Evolutionary conservation across 371 early-diverging fungal species (phyloP).

Genomic region (Apophysomyces trapeziformis): DNA sequence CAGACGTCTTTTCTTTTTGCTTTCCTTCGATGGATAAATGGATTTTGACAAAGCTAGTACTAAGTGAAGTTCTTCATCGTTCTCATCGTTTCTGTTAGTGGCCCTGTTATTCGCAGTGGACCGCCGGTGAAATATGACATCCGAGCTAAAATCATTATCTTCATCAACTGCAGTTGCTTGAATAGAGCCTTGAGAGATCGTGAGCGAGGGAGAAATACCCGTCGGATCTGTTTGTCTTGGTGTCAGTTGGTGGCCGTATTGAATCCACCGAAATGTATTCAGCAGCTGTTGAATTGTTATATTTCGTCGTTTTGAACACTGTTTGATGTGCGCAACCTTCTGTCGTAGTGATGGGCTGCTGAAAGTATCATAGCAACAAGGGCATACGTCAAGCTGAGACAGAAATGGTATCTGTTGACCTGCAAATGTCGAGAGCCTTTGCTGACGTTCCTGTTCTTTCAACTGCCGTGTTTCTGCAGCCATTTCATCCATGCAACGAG

Average conservation of each 20-base stretch:
- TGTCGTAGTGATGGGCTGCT: slow-evolving; percentile 12
- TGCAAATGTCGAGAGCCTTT: slow-evolving; percentile 17
- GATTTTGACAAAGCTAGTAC: slow-evolving; percentile 32
- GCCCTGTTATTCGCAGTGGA: neutral
- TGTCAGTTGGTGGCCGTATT: slow-evolving; percentile 36
- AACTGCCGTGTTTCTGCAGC: slow-evolving; percentile 16
- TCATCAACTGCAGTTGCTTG: slow-evolving; percentile 6
- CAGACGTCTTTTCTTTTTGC: slow-evolving; percentile 3
- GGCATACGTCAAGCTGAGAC: slow-evolving; percentile 28
- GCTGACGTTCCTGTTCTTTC: slow-evolving; percentile 10
- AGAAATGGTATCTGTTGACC: slow-evolving; percentile 28
- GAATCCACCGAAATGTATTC: slow-evolving; percentile 36
- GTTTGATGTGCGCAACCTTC: slow-evolving; percentile 32
- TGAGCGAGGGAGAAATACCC: neutral
- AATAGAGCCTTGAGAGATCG: neutral
- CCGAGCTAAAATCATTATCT: slow-evolving; percentile 19
- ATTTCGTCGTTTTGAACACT: slow-evolving; percentile 20
- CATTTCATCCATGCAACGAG: slow-evolving; percentile 33
- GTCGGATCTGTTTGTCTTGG: neutral
- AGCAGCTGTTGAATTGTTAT: slow-evolving; percentile 24
- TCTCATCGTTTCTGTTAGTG: slow-evolving; percentile 13
- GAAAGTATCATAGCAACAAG: slow-evolving; percentile 36
- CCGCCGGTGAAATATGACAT: slow-evolving; percentile 11
- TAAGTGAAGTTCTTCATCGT: slow-evolving; percentile 36
- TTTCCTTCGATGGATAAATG: slow-evolving; percentile 9